These are phyloP conservation scores for Hypoxylon sp. DNA, from an alignment of 2,329 filamentous ascomycete genomes.

Conservation along the genomic window DNA sequence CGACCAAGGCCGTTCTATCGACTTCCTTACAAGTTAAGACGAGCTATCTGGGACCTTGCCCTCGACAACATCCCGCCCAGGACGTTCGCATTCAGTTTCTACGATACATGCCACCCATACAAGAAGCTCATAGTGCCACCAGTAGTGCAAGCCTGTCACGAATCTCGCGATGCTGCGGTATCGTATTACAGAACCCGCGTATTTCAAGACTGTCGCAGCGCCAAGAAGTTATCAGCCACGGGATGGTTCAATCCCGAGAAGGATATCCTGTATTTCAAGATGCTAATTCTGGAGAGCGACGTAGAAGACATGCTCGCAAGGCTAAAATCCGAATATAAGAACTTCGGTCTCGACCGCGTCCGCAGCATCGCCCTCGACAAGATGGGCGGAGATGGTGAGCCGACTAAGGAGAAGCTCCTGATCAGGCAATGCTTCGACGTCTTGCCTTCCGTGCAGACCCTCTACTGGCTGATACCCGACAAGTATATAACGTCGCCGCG, in stretches of 20 bases:
- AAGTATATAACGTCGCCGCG: no score
- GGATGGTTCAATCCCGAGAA: slow-evolving; percentile 15
- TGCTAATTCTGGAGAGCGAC: no score
- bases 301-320: no score
- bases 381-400: no score
- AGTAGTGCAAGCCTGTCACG: slow-evolving; percentile 4
- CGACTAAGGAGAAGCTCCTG: background rate
- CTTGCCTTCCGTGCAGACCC: background rate
- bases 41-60: background rate
- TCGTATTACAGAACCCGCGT: slow-evolving; percentile 1
- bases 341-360: background rate
- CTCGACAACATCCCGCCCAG: slow-evolving; percentile 3
- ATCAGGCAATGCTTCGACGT: background rate
- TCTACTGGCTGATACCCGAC: slow-evolving; percentile 3
- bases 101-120: background rate
- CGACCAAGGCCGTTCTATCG: slow-evolving; percentile 3
- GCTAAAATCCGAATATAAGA: no score
- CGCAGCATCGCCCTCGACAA: slow-evolving; percentile 5
- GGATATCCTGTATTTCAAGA: slow-evolving; percentile 3
- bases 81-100: background rate
- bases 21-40: slow-evolving; percentile 3
- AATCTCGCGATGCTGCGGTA: slow-evolving; percentile 6
- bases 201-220: background rate
- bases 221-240: background rate
- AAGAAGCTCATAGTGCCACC: background rate